Percentiles rank a stretch among this genome's conserved stretches.
phyloP scores from a whole-genome alignment of 1,139 yeast genomes.

The Candida mesenterica region DNA sequence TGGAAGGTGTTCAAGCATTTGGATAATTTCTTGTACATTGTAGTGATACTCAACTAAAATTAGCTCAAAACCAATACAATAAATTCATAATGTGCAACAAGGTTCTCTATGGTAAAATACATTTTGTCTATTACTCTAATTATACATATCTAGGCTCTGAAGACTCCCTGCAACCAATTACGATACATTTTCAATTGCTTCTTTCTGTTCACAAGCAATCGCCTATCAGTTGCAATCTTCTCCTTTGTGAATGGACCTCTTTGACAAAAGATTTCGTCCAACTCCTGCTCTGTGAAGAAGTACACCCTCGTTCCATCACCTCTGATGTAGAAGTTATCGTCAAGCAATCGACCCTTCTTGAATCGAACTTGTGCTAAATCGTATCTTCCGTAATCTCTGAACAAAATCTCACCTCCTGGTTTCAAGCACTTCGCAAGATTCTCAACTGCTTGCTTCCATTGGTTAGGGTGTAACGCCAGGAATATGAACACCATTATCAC shows the following conservation, averaged over 20 bases:
- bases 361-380: slow-evolving; percentile 95
- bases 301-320: slow-evolving; percentile 98
- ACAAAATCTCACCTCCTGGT: slow-evolving; percentile 88
- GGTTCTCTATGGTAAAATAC: neutral
- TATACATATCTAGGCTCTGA: slow-evolving; percentile 32
- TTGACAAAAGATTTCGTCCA: slow-evolving; percentile 67
- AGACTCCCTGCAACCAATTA: slow-evolving; percentile 94
- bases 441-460: slow-evolving; percentile 78
- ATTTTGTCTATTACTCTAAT: neutral
- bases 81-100: too few relatives aligned
- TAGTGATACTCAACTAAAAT: slow-evolving; percentile 14
- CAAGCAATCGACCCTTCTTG: slow-evolving; percentile 81
- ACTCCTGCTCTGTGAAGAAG: slow-evolving; percentile 92
- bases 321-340: slow-evolving; percentile 90
- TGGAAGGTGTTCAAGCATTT: slow-evolving; percentile 56
- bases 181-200: slow-evolving; percentile 93
- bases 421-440: slow-evolving; percentile 73
- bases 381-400: slow-evolving; percentile 94
- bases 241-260: slow-evolving; percentile 60
- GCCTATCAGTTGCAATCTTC: slow-evolving; percentile 84
- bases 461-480: slow-evolving; percentile 87
- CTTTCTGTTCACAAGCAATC: slow-evolving; percentile 88
- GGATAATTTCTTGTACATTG: slow-evolving; percentile 77
- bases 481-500: slow-evolving; percentile 93
- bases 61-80: slow-evolving; percentile 5